phyloP scores from a whole-genome alignment of 768 basidiomycete species.

The Panaeolus papilionaceus region DNA sequence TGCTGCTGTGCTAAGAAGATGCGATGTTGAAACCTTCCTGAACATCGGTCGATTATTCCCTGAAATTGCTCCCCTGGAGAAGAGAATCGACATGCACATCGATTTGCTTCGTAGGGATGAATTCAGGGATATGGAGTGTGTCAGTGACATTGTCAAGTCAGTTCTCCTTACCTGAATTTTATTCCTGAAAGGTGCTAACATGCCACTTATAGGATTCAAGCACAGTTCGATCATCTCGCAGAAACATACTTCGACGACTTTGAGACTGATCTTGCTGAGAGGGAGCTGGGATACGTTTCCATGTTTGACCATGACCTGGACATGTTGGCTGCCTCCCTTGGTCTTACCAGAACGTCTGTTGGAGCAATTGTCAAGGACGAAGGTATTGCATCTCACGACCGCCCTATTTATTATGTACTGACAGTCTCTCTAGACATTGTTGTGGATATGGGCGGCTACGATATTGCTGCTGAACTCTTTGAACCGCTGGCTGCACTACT shows the following conservation, averaged over 20 bases:
- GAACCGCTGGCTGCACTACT: constrained; percentile 83
- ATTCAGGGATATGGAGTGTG: constrained; percentile 94
- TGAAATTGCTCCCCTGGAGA: constrained; percentile 90
- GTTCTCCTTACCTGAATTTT: constrained; percentile 31
- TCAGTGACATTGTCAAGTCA: constrained; percentile 86
- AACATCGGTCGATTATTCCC: constrained; percentile 82
- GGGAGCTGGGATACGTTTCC: constrained; percentile 82
- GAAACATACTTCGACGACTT: constrained; percentile 85
- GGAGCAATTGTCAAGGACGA: constrained; percentile 76
- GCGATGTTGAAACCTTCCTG: constrained; percentile 87
- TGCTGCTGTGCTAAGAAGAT: constrained; percentile 79
- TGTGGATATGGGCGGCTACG: constrained; percentile 75
- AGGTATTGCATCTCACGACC: constrained; percentile 47
- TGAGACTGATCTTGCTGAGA: constrained; percentile 89
- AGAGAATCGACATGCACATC: constrained; percentile 90
- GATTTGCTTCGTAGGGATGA: constrained; percentile 85
- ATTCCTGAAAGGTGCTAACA: background rate
- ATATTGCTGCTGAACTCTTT: constrained; percentile 79
- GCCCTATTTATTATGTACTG: background rate
- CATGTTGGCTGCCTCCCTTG: constrained; percentile 91
- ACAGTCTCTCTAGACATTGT: constrained; percentile 60
- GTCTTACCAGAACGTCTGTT: constrained; percentile 87
- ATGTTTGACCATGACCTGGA: constrained; percentile 93
- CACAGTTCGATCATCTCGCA: constrained; percentile 91
- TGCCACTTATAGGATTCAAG: constrained; percentile 69